Conservation (phyloP, 768 basidiomycete genomes). For the Hygrocybe punicea region DNA sequence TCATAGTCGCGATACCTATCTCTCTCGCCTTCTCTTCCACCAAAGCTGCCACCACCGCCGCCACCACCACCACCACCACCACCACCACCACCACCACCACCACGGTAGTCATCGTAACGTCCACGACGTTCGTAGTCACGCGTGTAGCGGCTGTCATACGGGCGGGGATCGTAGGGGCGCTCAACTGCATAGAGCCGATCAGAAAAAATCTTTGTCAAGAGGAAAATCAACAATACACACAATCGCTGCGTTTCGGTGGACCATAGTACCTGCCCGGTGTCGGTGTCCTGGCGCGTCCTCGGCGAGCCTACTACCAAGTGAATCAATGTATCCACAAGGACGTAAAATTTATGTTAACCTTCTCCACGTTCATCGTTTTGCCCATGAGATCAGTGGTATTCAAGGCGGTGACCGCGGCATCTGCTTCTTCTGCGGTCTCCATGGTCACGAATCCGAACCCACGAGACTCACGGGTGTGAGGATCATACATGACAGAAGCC, state of each 20-base stretch:
- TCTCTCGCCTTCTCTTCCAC: slow-evolving; percentile 49
- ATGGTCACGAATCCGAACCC: slow-evolving; percentile 80
- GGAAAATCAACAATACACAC: slow-evolving; percentile 4
- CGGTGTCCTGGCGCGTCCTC: slow-evolving; percentile 84
- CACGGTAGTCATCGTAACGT: slow-evolving; percentile 49
- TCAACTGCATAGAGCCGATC: slow-evolving; percentile 47
- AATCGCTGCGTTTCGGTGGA: slow-evolving; percentile 75
- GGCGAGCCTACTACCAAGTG: slow-evolving; percentile 59
- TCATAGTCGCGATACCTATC: slow-evolving; percentile 39
- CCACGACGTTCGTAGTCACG: slow-evolving; percentile 53
- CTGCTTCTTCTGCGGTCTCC: slow-evolving; percentile 78
- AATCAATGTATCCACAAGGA: background rate
- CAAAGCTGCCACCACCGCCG: slow-evolving; percentile 36
- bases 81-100: slow-evolving; percentile 38
- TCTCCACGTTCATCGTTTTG: slow-evolving; percentile 85
- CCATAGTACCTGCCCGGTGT: slow-evolving; percentile 96
- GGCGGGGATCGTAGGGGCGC: slow-evolving; percentile 87
- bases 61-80: slow-evolving; percentile 41
- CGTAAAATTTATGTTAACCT: slow-evolving; percentile 44
- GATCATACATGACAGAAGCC: slow-evolving; percentile 69
- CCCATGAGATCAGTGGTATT: slow-evolving; percentile 85
- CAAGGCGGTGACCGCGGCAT: slow-evolving; percentile 82
- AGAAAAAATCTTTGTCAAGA: slow-evolving; percentile 3
- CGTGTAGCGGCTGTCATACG: slow-evolving; percentile 84
- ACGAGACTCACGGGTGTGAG: slow-evolving; percentile 63